These are phyloP conservation scores for Ogataea salicorniae DNA, from an alignment of 805 yeast species.

Conservation along the genomic window DNA sequence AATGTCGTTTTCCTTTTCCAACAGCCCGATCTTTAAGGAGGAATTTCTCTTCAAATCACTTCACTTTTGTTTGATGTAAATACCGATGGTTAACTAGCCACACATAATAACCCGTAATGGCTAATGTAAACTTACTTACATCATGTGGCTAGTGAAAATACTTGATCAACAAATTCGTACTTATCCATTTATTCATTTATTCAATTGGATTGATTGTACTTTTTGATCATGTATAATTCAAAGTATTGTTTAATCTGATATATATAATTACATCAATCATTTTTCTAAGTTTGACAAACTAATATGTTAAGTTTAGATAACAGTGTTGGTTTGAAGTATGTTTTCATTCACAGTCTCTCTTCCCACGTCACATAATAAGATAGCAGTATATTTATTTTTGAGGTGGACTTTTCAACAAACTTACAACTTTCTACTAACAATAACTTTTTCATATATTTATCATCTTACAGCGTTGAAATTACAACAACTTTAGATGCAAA, in stretches of 20 bases:
- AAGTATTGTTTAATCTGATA: too few relatives aligned
- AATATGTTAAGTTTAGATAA: slow-evolving; percentile 28
- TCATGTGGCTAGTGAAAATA: neutral
- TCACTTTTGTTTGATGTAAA: too few relatives aligned
- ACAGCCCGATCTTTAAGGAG: too few relatives aligned
- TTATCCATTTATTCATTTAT: neutral
- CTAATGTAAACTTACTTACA: too few relatives aligned
- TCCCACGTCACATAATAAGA: too few relatives aligned
- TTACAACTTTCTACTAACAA: slow-evolving; percentile 1
- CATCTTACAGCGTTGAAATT: slow-evolving; percentile 46
- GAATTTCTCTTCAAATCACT: too few relatives aligned
- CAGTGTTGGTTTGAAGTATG: slow-evolving; percentile 32
- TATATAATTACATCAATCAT: neutral
- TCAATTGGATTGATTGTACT: neutral
- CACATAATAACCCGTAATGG: too few relatives aligned
- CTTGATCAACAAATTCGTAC: slow-evolving; percentile 3
- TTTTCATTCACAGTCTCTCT: slow-evolving; percentile 1
- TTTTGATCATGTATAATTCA: neutral
- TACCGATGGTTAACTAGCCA: too few relatives aligned
- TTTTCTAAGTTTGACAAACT: neutral
- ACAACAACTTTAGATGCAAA: slow-evolving; percentile 54
- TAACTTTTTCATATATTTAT: neutral
- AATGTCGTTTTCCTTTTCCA: too few relatives aligned
- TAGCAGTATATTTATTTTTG: neutral
- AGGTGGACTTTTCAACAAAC: neutral